Base-by-base conservation (phyloP, 2,329 filamentous ascomycete genomes). In the Bimuria novae-zelandiae region DNA sequence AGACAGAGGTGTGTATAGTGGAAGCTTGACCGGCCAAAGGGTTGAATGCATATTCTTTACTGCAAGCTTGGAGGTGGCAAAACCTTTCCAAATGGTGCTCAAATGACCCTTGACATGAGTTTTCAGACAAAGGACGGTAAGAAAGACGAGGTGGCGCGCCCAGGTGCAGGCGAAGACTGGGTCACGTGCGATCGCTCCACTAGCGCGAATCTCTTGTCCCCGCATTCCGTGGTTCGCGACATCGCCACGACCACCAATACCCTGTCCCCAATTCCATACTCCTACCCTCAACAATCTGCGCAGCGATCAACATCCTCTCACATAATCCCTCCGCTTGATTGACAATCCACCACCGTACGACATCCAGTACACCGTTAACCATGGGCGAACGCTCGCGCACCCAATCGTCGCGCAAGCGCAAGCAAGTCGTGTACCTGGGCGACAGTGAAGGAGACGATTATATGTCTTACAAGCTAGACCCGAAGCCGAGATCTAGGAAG, bases 341-440 rank as follows among this genome's bases (percentile, higher is more conserved):
- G 29, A 25, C n/a, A n/a, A n/a, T n/a, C n/a, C n/a, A n/a, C n/a
- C n/a, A n/a, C n/a, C n/a, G n/a, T n/a, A n/a, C 7, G 21, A 30
- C 10, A 32, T 6, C 25, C 19, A 32, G 7, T 14, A 2, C 12
- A 14, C 29, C 7, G 2, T 8, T 11, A 6, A 32, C 10, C 3
- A 23, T 33, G 16, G 16, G 32, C 12, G n/a, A 23, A 17, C 14
- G 23, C 19, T 35, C 19, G 10, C 17, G 16, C 37, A 23, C 37
- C 33, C 33, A 17, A 11, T 42, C 50, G 32, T 30, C 40, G 21
- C 41, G 63, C 53, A 69, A 69, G 56, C 64, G 67, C 30, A 69
- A 65, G 33, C 51, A 53, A 21, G 30, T 47, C 10, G 39, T 16
- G 12, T 62, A 60, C 42, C 19, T 41, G 12, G 49, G 59, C 32